These are phyloP conservation scores for Acer campestre DNA, from an alignment of 345 rosid species.

Conservation along the genomic window DNA sequence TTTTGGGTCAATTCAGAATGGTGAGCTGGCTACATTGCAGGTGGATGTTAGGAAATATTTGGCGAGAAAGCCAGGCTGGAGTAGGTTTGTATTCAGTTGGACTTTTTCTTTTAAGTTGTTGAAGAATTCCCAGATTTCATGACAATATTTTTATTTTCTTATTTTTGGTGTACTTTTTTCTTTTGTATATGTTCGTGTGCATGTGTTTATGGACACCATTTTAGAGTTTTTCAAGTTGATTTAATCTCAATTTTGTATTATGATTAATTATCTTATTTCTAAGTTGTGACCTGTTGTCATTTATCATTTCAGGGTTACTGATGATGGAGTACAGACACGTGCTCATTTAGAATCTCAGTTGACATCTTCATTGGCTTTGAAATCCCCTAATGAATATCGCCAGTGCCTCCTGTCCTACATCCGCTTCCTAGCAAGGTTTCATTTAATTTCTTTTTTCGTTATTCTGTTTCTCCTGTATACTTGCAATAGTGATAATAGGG, in stretches of 20 bases:
- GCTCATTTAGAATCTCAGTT: slow-evolving; percentile 97
- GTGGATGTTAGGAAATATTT: slow-evolving; percentile 92
- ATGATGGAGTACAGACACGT: slow-evolving; percentile 95
- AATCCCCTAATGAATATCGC: slow-evolving; percentile 86
- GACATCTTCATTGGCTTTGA: slow-evolving; percentile 82
- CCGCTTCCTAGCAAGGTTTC: slow-evolving; percentile 88
- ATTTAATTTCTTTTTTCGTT: slow-evolving; percentile 1
- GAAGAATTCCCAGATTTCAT: not conserved
- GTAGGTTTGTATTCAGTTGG: slow-evolving; percentile 57
- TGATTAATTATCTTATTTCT: not conserved
- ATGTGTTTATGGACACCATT: not conserved
- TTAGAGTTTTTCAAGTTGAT: not conserved
- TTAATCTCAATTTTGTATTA: not conserved
- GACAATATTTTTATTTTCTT: not conserved
- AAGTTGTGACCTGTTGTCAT: slow-evolving; percentile 8
- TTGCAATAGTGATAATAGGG: not conserved
- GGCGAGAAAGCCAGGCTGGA: slow-evolving; percentile 98
- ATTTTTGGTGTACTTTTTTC: not conserved
- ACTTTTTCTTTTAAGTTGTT: slow-evolving; percentile 9
- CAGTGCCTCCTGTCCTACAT: slow-evolving; percentile 94
- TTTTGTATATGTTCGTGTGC: not conserved
- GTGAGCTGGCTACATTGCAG: slow-evolving; percentile 94
- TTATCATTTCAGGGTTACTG: slow-evolving; percentile 67
- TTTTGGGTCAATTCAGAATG: slow-evolving; percentile 79
- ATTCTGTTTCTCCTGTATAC: not conserved